Base-by-base conservation (phyloP, 257 asterid species). In the Solanum chiquidenum region DNA sequence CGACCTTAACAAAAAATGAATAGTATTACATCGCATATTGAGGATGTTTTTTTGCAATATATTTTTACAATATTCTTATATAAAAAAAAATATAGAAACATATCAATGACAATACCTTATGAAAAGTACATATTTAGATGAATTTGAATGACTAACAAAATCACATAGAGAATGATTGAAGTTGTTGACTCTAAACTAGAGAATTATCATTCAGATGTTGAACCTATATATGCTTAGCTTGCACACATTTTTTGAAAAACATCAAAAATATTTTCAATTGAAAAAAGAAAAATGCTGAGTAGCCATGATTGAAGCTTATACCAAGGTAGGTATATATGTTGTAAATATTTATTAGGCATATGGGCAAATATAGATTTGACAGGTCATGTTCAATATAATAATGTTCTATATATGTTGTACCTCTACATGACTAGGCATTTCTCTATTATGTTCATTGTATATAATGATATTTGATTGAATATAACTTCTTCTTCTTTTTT, bases 161-260 rank as follows among this genome's bases (percentile, higher is more conserved):
- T 35, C 37, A 20, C n/a, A 12, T 34, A 21, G 23, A 31, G 13
- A 35, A 84, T 84, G 60, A 85, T 85, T 69, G 25, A 68, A 85
- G 62, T 85, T 14, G 90, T 88, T 91, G 93, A 92, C 93, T 86
- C 71, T 23, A 86, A 31, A 29, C 58, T 46, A 42, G 9, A 52
- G 62, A 89, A 80, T 46, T 33, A 64, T 55, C 33, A 35, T 37
- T 86, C 16, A 86, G 44, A 52, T 82, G 87, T 68, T 87, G 27
- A 85, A 84, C 79, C 25, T 6, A 7, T 86, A 73, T 27, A 58
- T 35, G 34, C 89, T 89, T 84, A 77, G 85, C 71, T 62, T n/a
- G 71, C 71, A 55, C 72, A 84, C 69, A 55, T 40, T 71, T 69
- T 75, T 44, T 33, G 79, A 23, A 62, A 8, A 38, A 60, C 58